Evolutionary conservation across 306 rosid species (phyloP).

Genomic region (Crotalaria pallida): DNA sequence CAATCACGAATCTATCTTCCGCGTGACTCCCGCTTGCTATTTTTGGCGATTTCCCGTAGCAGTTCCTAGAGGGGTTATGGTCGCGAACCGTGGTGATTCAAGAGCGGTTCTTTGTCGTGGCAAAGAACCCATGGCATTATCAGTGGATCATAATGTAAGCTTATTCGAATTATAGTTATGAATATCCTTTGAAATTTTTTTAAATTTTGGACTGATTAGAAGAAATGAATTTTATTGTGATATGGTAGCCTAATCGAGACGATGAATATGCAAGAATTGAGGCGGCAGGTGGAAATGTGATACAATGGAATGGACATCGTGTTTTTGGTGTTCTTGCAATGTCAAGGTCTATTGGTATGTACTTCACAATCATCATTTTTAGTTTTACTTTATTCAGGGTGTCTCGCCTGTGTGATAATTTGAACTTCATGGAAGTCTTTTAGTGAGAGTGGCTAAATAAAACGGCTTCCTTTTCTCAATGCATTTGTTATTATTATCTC

Average conservation of each 20-base stretch:
- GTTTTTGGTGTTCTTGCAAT: constrained; percentile 90
- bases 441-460: not conserved
- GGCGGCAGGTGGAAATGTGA: constrained; percentile 92
- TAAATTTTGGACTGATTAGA: not conserved
- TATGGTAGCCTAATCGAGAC: constrained; percentile 71
- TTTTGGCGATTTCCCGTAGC: too few relatives aligned
- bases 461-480: not conserved
- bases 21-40: too few relatives aligned
- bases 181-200: not conserved
- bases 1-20: too few relatives aligned
- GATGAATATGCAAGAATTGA: constrained; percentile 89
- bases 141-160: constrained; percentile 80
- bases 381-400: not conserved
- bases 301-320: constrained; percentile 89
- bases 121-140: constrained; percentile 79
- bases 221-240: constrained; percentile 22
- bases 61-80: too few relatives aligned
- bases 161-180: not conserved
- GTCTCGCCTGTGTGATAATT: not conserved
- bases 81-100: constrained; percentile 83
- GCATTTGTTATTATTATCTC: too few relatives aligned
- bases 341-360: constrained; percentile 87
- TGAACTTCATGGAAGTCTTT: constrained; percentile 8
- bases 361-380: not conserved
- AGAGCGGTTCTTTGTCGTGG: constrained; percentile 85